Percentiles rank a stretch among this genome's conserved stretches.
Conservation (phyloP, 73 alveolate species). For the Loxodes magnus region DNA sequence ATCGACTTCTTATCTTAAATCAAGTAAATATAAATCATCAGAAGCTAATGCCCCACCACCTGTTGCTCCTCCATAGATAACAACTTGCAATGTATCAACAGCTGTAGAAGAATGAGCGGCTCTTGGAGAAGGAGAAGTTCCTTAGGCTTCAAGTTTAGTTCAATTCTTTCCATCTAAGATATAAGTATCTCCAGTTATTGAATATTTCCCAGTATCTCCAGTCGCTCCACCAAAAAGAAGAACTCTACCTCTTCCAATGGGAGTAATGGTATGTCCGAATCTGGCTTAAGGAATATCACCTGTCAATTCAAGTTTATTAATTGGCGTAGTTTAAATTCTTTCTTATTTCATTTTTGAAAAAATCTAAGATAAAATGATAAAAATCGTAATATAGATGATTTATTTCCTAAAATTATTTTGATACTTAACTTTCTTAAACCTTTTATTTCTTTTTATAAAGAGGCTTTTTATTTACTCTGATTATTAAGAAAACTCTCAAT, state of each 20-base stretch:
- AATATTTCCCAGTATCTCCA: constrained; percentile 89
- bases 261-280: constrained; percentile 96
- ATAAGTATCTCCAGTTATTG: constrained; percentile 97
- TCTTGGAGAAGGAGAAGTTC: constrained; percentile 87
- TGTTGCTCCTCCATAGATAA: constrained; percentile 98
- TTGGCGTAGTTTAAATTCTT: too few relatives aligned
- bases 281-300: too few relatives aligned
- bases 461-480: too few relatives aligned
- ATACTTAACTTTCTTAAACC: too few relatives aligned
- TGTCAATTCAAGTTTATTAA: too few relatives aligned
- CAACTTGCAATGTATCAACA: constrained; percentile 50
- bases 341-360: too few relatives aligned
- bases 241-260: constrained; percentile 66
- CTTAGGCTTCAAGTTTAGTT: constrained; percentile 71
- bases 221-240: constrained; percentile 87
- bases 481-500: too few relatives aligned
- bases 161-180: constrained; percentile 57
- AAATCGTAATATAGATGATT: too few relatives aligned
- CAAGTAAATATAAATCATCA: constrained; percentile 22
- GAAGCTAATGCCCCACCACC: constrained; percentile 75
- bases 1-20: constrained; percentile 22
- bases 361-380: too few relatives aligned
- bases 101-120: constrained; percentile 94
- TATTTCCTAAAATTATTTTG: too few relatives aligned
- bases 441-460: too few relatives aligned